Evolutionary conservation across 139 green algal genomes (phyloP), one percentile per base, ranked within the genome.

Genomic region (Eudorina sp.): DNA sequence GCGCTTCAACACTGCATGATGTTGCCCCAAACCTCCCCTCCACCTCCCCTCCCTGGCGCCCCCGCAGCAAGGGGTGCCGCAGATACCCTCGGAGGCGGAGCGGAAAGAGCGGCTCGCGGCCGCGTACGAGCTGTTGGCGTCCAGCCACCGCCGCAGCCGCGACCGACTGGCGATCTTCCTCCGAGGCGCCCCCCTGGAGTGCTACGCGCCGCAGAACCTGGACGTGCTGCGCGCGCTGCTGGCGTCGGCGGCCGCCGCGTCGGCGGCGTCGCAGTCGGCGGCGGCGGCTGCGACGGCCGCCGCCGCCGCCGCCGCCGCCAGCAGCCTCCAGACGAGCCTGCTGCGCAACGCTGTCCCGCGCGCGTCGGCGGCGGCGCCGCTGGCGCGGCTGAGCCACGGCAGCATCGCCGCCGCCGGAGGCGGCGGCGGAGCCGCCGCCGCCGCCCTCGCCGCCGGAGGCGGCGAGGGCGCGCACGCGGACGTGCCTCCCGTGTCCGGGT

Each of bases 191-290:
- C 82, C 82, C 38, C 45, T 66, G 9, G 82, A 88, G 46, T 88
- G 82, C 82, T 88, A 41, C 45, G 66, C 64, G 46, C 82, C 82
- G 7, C 82, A 88, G 82, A 88, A 51, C 64, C 66, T 88, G 2
- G 82, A 79, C 29, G 80, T 86, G 41, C 62, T 86, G 41, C 60
- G 80, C 0, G 40, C 41, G 31, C 80, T 86, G 41, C 80, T 86
- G 1, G 41, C 60, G 2, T 46, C 41, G 11, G 27, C 60, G 16
- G 29, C 79, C 40, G n/a, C 41, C 11, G 41, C 60, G 16, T 34
- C 41, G 41, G 29, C 60, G 7, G 13, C 79, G 5, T 8, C 41
- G 7, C 16, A 38, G 18, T 25, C 27, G 25, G 27, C 79, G 29
- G 41, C 78, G 21, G 25, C 55, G 14, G 38, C 55, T 9, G 55